Base-by-base conservation (phyloP, 2,329 filamentous ascomycete species). In the Atkinsonella hypoxylon region DNA sequence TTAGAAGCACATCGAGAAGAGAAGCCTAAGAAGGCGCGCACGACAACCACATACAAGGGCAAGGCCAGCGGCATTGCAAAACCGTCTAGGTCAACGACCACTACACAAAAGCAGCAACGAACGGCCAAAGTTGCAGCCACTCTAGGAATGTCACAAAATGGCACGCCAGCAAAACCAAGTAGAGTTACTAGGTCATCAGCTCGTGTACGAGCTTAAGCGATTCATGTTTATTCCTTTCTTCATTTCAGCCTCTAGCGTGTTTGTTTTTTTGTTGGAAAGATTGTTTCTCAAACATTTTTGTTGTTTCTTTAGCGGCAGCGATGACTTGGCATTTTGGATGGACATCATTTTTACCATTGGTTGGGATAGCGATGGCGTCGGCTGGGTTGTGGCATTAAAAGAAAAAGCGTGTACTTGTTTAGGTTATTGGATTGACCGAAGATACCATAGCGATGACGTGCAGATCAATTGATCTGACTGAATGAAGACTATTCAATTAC, bases 141-240 rank as follows among this genome's bases (percentile, higher is more conserved):
- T 34, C 54, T 67, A 50, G 64, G 64, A 44, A 65, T 64, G 62
- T 60, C 59, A 38, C 57, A 57, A 30, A 68, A 66, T 30, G 63
- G 64, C 42, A 67, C 66, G 8, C 66, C 66, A 5, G 64, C 61
- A 30, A 66, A 63, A 49, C 58, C 62, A 20, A 57, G 55, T 45
- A 59, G 64, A 22, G 54, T 63, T 47, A 67, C 64, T 34, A 61
- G 64, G 36, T 58, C 64, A 22, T 54, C 60, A 9, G 40, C 51
- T 32, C 49, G 51, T 18, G 45, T 26, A 20, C 45, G 46, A 48
- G 45, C 38, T 36, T 53, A 42, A 43, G 48, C 48, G 18, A 48
- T 41, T 42, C 17, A 26, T 42, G 3, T 6, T 17, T 39, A 7
- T 8, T 42, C 9, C 40, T 42, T 26, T 26, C 18, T n/a, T 11